Conservation (phyloP, 495 filamentous ascomycete species). For the Hyaloscypha variabilis region DNA sequence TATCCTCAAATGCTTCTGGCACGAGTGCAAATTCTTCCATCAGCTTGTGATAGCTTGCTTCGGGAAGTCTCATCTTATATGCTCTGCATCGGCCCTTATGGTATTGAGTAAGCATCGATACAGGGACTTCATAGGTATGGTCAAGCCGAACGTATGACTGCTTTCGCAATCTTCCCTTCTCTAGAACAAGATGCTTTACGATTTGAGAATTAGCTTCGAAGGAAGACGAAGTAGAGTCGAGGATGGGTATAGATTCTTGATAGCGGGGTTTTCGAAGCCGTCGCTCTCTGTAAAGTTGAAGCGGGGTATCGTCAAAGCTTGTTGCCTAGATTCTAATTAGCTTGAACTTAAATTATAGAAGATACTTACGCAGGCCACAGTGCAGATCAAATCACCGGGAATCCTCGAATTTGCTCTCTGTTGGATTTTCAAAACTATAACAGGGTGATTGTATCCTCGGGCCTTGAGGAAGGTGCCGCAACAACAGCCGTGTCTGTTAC, state of each 20-base stretch:
- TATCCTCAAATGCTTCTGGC: background rate
- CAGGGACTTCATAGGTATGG: conserved; percentile 18
- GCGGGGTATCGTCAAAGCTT: conserved; percentile 17
- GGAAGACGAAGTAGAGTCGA: background rate
- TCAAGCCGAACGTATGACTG: conserved; percentile 22
- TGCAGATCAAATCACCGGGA: conserved; percentile 16
- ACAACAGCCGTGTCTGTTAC: conserved; percentile 14
- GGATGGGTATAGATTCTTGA: conserved; percentile 16
- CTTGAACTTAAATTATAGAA: background rate
- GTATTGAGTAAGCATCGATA: conserved; percentile 15
- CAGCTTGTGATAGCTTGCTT: conserved; percentile 19
- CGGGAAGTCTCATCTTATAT: conserved; percentile 6
- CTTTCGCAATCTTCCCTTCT: conserved; percentile 11
- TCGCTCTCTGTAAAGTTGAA: background rate
- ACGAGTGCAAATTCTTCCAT: background rate
- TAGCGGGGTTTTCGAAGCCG: background rate
- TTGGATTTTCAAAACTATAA: conserved; percentile 17
- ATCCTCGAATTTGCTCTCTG: conserved; percentile 9
- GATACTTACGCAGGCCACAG: conserved; percentile 19
- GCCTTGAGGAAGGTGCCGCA: background rate
- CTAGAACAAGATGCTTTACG: conserved; percentile 1
- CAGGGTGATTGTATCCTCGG: conserved; percentile 25
- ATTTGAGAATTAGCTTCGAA: background rate
- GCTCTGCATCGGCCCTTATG: background rate
- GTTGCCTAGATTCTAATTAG: conserved; percentile 23